Base-by-base conservation (phyloP, 768 basidiomycete species). In the Naematelia aurantialba region DNA sequence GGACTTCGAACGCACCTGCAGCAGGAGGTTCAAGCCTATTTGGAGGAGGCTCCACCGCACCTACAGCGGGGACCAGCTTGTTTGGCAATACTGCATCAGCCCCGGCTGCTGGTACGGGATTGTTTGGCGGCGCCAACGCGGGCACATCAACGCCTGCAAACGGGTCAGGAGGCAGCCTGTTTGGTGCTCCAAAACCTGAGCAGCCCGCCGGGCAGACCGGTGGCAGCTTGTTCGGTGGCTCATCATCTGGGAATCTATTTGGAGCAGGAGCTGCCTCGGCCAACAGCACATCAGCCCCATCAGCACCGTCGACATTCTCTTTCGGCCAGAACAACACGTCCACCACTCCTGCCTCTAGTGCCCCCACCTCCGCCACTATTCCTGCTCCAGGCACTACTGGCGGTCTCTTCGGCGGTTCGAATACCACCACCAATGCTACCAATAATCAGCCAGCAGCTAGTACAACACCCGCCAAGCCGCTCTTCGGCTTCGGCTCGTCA, bases 401-500 rank as follows among this genome's bases (percentile, higher is more conserved):
- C 10, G 52, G 52, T 17, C 14, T 30, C 14, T 65, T 65, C 58
- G 63, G 63, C 27, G 19, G 29, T n/a, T 14, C 31, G 19, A 50
- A 21, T 31, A 26, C 52, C 19, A 26, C 24, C 26, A 52, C 25
- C 11, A 13, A 25, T 30, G 14, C 55, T 27, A 59, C 8, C 34
- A 31, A 24, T n/a, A 17, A 24, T 17, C 52, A 25, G 29, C 51
- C 4, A 17, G 52, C 67, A 27, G 69, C 65, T 13, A 61, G 65
- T 1, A 67, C 70, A 1, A 72, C 70, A 17, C 70, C 70, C n/a
- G 67, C 62, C 1, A 72, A 72, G 54, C 56, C 70, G n/a, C 42
- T 50, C 4, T 72, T 72, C 29, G 67, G 63, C 14, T 66, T 66
- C 52, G 67, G 67, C 3, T 45, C 56, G 12, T 24, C 56, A 22